These are phyloP conservation scores for Penicillium sp. DNA, from an alignment of 2,329 filamentous ascomycete species.

Conservation along the genomic window DNA sequence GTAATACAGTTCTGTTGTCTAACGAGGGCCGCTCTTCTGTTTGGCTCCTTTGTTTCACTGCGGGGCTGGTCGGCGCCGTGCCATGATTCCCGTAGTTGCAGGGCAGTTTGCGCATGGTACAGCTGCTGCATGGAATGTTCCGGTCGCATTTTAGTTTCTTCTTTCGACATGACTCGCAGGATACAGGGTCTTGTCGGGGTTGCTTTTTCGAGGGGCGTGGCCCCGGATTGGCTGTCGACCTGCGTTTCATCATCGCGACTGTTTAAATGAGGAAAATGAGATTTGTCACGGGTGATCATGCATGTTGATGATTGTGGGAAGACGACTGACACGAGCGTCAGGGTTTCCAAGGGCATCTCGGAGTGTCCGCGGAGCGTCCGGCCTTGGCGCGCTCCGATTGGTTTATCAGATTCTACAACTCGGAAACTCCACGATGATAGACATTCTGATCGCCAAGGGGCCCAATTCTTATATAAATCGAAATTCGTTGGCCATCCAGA, in stretches of 20 bases:
- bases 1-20: background rate
- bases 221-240: background rate
- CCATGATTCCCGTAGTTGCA: slow-evolving; percentile 27
- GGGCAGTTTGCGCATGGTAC: slow-evolving; percentile 31
- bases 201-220: slow-evolving; percentile 15
- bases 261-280: background rate
- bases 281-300: background rate
- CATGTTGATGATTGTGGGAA: background rate
- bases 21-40: background rate
- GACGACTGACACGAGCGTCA: slow-evolving; percentile 9
- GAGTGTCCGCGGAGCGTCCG: slow-evolving; percentile 22
- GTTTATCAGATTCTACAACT: background rate
- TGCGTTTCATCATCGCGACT: slow-evolving; percentile 25
- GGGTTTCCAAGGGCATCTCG: slow-evolving; percentile 18
- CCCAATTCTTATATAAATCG: background rate
- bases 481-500: background rate
- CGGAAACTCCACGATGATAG: slow-evolving; percentile 10
- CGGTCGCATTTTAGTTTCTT: slow-evolving; percentile 57
- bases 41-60: background rate
- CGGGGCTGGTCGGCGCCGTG: background rate
- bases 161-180: slow-evolving; percentile 39
- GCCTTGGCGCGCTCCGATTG: background rate
- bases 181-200: slow-evolving; percentile 39
- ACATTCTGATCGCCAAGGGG: background rate
- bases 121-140: slow-evolving; percentile 51